A percentile compares a stretch with the other conserved stretches of the same genome.
Conservation (phyloP, 2,329 filamentous ascomycete species). For the Fusarium sp. region DNA sequence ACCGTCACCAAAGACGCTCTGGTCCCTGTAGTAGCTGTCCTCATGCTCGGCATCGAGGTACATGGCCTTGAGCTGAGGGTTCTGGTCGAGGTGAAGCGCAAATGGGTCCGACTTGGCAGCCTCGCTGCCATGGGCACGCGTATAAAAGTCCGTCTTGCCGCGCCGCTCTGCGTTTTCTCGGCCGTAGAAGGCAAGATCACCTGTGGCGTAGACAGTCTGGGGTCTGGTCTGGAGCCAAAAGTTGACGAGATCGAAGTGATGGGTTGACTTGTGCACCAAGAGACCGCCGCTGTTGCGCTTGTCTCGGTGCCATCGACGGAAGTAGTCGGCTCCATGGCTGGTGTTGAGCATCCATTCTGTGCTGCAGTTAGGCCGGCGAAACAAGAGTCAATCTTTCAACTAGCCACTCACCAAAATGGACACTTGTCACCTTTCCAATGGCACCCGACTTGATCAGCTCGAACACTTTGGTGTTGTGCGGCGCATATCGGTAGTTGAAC, state of each 20-base stretch:
- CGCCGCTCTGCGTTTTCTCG: conserved; percentile 67
- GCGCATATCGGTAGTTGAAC: conserved; percentile 72
- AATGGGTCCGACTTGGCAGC: conserved; percentile 65
- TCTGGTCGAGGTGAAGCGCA: conserved; percentile 63
- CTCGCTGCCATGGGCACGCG: conserved; percentile 60
- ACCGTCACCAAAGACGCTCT: conserved; percentile 69
- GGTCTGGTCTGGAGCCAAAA: conserved; percentile 68
- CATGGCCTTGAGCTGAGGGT: conserved; percentile 64
- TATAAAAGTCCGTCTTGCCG: conserved; percentile 61
- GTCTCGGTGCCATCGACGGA: conserved; percentile 70
- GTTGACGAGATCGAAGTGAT: conserved; percentile 71
- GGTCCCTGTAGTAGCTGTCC: conserved; percentile 68
- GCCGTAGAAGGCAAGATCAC: conserved; percentile 68
- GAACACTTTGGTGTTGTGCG: conserved; percentile 69
- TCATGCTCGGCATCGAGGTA: conserved; percentile 71
- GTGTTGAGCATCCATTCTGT: conserved; percentile 70
- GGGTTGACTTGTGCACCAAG: conserved; percentile 69
- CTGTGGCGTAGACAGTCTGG: conserved; percentile 65
- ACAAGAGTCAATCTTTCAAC: fast-evolving
- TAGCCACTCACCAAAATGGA: conserved; percentile 57
- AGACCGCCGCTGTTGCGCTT: conserved; percentile 67
- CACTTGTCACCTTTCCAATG: conserved; percentile 64
- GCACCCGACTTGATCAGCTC: conserved; percentile 62
- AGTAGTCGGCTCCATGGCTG: conserved; percentile 69
- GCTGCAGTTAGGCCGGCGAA: background rate